Evolutionary conservation across 2,329 filamentous ascomycete species (phyloP).

Genomic region (Colletotrichum tanaceti): DNA sequence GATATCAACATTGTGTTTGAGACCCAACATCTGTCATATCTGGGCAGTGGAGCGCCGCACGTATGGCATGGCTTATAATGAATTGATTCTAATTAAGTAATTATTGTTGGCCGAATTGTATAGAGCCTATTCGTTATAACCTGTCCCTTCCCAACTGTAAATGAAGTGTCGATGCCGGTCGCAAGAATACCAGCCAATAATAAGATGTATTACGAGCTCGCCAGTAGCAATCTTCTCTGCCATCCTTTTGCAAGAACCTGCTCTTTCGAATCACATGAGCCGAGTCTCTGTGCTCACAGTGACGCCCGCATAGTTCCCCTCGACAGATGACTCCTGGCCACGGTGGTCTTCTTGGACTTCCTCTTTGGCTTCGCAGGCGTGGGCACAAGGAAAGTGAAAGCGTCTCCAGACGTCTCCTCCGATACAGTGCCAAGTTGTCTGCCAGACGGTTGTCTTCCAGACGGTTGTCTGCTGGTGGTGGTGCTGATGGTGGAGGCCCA

Average conservation of each 20-base stretch:
- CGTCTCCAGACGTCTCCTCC: not conserved
- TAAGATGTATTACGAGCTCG: too few relatives aligned
- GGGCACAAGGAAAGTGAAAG: rapidly evolving
- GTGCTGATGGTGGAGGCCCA: not conserved
- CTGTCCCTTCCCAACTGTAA: not conserved
- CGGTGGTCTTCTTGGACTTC: not conserved
- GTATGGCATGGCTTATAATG: not conserved
- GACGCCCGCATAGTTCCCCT: not conserved
- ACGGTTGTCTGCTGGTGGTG: rapidly evolving
- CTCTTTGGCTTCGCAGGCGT: too few relatives aligned
- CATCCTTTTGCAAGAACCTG: too few relatives aligned
- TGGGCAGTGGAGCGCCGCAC: not conserved
- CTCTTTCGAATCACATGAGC: too few relatives aligned
- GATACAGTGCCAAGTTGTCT: not conserved
- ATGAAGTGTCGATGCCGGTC: rapidly evolving
- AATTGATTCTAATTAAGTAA: too few relatives aligned
- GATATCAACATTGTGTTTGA: too few relatives aligned
- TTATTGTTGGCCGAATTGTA: not conserved
- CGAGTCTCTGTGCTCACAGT: too few relatives aligned
- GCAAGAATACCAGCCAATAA: too few relatives aligned
- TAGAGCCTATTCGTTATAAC: too few relatives aligned
- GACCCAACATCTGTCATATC: not conserved
- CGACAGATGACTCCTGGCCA: not conserved
- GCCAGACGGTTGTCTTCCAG: not conserved
- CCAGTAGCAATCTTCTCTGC: not conserved